phyloP scores from a whole-genome alignment of 805 yeast genomes.

The Metschnikowia henanensis region DNA sequence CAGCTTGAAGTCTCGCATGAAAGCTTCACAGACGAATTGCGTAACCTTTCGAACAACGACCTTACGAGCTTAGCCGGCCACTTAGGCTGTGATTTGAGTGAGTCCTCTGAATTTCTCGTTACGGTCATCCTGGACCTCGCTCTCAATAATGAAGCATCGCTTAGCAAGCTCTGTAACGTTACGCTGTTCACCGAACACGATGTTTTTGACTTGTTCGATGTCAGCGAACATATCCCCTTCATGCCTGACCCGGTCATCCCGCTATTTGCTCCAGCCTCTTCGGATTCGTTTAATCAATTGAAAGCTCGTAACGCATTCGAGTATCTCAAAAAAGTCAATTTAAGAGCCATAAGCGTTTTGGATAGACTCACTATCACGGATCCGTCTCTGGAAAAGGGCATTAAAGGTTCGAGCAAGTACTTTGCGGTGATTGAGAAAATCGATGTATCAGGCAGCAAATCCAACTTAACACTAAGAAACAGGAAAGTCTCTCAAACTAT shows the following conservation, averaged over 20 bases:
- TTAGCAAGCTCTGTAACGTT: background rate
- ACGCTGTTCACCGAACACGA: conserved; percentile 14
- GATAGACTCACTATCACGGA: conserved; percentile 16
- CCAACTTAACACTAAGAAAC: conserved; percentile 1
- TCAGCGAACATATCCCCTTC: background rate
- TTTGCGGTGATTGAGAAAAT: conserved; percentile 19
- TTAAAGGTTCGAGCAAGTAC: conserved; percentile 31
- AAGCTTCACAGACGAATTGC: background rate
- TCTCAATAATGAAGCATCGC: conserved; percentile 7
- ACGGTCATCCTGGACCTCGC: background rate
- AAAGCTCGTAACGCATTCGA: background rate
- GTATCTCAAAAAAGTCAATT: background rate
- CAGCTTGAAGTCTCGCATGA: conserved; percentile 3
- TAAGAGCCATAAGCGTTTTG: conserved; percentile 3
- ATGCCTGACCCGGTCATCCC: conserved; percentile 2
- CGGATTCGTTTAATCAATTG: conserved; percentile 1
- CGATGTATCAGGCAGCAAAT: conserved; percentile 11
- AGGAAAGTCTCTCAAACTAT: background rate
- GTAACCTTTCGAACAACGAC: background rate
- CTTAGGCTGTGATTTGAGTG: background rate
- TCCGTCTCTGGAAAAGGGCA: conserved; percentile 14
- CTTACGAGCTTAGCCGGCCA: background rate
- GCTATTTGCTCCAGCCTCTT: background rate
- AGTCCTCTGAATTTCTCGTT: conserved; percentile 1
- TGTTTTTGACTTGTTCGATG: conserved; percentile 14